Evolutionary conservation across 2,329 filamentous ascomycete species (phyloP), one percentile per base, ranked within the genome.

Genomic region (Colletotrichum truncatum): DNA sequence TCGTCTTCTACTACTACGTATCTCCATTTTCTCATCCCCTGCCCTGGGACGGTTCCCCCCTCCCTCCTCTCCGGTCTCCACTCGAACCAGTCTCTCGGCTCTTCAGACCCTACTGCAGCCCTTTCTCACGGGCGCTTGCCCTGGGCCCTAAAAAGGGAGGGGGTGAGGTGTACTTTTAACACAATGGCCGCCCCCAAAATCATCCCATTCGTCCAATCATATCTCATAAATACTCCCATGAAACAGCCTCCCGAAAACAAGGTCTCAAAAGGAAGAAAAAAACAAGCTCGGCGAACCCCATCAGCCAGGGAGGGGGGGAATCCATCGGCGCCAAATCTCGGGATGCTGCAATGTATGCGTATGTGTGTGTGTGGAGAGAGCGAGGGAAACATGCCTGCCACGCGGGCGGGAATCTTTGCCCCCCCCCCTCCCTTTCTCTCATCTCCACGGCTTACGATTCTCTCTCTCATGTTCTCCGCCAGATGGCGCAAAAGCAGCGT

Each of bases 161-260:
- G 56, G 62, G 76, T 77, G 34, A 36, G 79, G 80, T 78, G 80
- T 84, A 80, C 78, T 79, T 82, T 80, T 81, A 77, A 72, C 70
- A 71, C 71, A 28, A 70, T 75, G 70, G 69, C 70, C 69, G 63
- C 68, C n/a, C 66, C 71, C 72, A 71, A 75, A 73, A 73, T 73
- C 72, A 68, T 73, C 73, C 68, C 56, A 58, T 64, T 73, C 72
- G 70, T 79, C 84, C 85, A 87, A 87, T 87, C 84, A 87, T 83
- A 79, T 80, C 71, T 81, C 83, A 77, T 84, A 78, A n/a, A 79
- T 70, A 18, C 41, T 73, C 43, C 80, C 79, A 76, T 83, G 76
- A 80, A 81, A 81, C 75, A 77, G 70, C 73, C 75, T 73, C 75
- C 75, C 66, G 64, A 56, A 36, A 26, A 54, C 36, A 48, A 46